phyloP scores from a whole-genome alignment of 2,329 filamentous ascomycete species.

The Albifimbria verrucaria region DNA sequence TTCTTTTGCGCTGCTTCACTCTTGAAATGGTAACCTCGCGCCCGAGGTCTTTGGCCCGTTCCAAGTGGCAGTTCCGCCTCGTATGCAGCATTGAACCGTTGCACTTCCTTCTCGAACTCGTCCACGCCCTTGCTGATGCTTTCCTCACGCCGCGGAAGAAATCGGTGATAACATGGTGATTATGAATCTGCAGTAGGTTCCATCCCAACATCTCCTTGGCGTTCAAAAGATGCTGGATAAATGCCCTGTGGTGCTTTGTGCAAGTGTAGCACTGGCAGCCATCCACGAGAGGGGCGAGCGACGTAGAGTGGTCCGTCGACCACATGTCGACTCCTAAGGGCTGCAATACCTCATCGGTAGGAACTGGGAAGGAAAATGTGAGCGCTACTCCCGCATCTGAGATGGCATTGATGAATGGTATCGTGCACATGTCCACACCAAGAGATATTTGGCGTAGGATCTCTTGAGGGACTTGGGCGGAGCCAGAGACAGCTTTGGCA shows the following conservation, averaged over 20 bases:
- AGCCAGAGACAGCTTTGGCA: conserved; percentile 75
- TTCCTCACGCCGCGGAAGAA: conserved; percentile 73
- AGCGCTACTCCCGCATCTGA: conserved; percentile 87
- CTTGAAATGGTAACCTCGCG: conserved; percentile 80
- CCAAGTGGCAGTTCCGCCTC: conserved; percentile 68
- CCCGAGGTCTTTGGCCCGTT: conserved; percentile 73
- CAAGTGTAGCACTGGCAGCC: conserved; percentile 82
- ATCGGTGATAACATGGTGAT: conserved; percentile 65
- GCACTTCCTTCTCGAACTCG: conserved; percentile 54
- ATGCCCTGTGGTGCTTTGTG: conserved; percentile 78
- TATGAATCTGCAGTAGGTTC: conserved; percentile 90
- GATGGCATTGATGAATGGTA: conserved; percentile 69
- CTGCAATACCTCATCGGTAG: conserved; percentile 11
- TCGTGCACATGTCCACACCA: conserved; percentile 75
- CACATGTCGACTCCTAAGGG: conserved; percentile 80
- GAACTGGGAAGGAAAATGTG: conserved; percentile 68
- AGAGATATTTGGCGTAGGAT: conserved; percentile 71
- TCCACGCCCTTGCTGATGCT: conserved; percentile 52
- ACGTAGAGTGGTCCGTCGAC: conserved; percentile 56
- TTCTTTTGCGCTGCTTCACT: conserved; percentile 61
- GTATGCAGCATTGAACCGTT: conserved; percentile 53
- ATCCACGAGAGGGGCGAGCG: conserved; percentile 58
- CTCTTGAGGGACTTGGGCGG: conserved; percentile 69
- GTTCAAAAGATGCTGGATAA: conserved; percentile 78
- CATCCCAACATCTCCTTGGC: conserved; percentile 97